Percentiles rank a stretch among this genome's conserved stretches.
These are phyloP conservation scores for Aspergillus baeticus DNA, from an alignment of 495 filamentous ascomycete species.

Conservation along the genomic window DNA sequence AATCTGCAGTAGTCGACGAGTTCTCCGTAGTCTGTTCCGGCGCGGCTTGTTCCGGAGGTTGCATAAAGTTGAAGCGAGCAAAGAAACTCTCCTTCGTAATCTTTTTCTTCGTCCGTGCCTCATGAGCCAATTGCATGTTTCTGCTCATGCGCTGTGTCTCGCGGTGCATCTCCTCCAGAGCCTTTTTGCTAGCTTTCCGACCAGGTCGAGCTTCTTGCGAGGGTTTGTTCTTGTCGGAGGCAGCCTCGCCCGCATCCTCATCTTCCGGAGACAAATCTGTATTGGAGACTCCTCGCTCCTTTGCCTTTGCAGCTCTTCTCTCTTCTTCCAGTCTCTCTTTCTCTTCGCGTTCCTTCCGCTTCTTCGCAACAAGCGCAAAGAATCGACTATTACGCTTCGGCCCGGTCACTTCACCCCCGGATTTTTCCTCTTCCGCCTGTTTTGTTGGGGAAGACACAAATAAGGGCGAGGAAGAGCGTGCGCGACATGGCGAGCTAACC, in stretches of 20 bases:
- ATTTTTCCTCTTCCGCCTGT: conserved; percentile 14
- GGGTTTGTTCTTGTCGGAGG: conserved; percentile 56
- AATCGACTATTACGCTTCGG: conserved; percentile 59
- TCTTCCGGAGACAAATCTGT: conserved; percentile 34
- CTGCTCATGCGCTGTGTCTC: conserved; percentile 90
- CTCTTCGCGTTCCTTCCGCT: conserved; percentile 66
- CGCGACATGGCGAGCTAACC: conserved; percentile 18
- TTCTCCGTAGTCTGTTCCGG: conserved; percentile 26
- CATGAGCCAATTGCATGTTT: conserved; percentile 87
- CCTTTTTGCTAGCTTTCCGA: conserved; percentile 92
- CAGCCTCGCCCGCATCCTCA: conserved; percentile 53
- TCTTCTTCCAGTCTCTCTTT: conserved; percentile 59
- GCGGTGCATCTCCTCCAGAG: conserved; percentile 88
- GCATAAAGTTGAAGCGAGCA: conserved; percentile 74
- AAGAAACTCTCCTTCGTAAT: conserved; percentile 83
- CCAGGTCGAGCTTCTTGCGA: conserved; percentile 66
- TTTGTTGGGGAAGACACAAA: conserved; percentile 38
- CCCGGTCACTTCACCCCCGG: conserved; percentile 43
- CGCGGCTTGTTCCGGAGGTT: conserved; percentile 25
- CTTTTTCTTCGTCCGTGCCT: conserved; percentile 89
- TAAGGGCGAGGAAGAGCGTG: conserved; percentile 38
- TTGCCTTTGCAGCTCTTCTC: conserved; percentile 45
- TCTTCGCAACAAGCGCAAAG: conserved; percentile 66
- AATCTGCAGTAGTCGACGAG: conserved; percentile 42
- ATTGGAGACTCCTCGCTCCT: conserved; percentile 34